phyloP scores from a whole-genome alignment of 1,284 basidiomycete species.

The Wolfiporia cocos region DNA sequence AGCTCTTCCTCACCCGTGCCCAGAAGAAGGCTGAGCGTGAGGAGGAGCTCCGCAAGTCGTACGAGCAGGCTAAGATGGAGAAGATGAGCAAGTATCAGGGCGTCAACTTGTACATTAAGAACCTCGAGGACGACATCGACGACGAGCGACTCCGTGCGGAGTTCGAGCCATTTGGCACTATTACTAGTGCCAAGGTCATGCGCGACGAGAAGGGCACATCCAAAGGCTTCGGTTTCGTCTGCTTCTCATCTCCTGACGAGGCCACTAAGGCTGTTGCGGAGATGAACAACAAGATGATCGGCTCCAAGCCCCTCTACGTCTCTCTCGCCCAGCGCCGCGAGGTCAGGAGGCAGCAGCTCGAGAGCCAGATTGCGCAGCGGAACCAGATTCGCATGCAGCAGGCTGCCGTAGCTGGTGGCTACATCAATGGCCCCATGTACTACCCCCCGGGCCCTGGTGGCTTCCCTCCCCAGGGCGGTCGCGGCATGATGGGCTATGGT shows the following conservation, averaged over 20 bases:
- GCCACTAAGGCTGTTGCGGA: conserved; percentile 99
- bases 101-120: conserved; percentile 99
- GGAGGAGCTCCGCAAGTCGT: conserved; percentile 91
- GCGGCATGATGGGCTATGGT: conserved; percentile 79
- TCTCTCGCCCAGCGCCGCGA: conserved; percentile 98
- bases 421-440: conserved; percentile 80
- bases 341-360: conserved; percentile 96
- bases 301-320: conserved; percentile 97
- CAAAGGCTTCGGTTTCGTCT: conserved; percentile 99
- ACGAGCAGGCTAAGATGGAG: conserved; percentile 97
- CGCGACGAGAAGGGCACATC: conserved; percentile 89
- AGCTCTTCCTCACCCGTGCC: conserved; percentile 93
- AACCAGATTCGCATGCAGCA: conserved; percentile 95
- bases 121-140: conserved; percentile 89
- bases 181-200: conserved; percentile 99
- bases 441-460: conserved; percentile 80
- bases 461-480: conserved; percentile 74
- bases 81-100: conserved; percentile 98
- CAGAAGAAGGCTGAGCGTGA: conserved; percentile 99
- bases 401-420: conserved; percentile 78
- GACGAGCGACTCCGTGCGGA: conserved; percentile 93
- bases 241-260: conserved; percentile 98
- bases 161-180: conserved; percentile 95
- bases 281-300: conserved; percentile 99
- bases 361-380: conserved; percentile 96